These are phyloP conservation scores for Babesia divergens DNA, from an alignment of 169 alveolate species.

Conservation along the genomic window DNA sequence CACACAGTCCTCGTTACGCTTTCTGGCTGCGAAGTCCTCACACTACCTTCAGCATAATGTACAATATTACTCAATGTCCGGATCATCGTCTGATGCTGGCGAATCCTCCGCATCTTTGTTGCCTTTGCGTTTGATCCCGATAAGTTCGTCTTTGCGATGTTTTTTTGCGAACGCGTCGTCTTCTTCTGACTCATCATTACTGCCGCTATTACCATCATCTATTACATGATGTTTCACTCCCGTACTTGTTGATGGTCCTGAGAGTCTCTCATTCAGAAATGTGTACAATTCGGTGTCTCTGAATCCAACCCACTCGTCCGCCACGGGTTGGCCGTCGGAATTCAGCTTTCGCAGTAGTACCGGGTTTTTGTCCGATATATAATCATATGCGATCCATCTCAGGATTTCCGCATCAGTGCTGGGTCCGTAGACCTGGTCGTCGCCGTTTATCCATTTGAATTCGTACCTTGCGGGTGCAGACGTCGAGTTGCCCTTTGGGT, in stretches of 20 bases:
- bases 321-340: slow-evolving; percentile 13
- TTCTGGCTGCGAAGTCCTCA: slow-evolving; percentile 83
- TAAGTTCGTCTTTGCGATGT: slow-evolving; percentile 22
- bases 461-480: slow-evolving; percentile 18
- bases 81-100: slow-evolving; percentile 35
- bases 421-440: slow-evolving; percentile 43
- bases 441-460: slow-evolving; percentile 51
- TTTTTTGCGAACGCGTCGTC: slow-evolving; percentile 9
- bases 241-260: not conserved
- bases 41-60: slow-evolving; percentile 1
- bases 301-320: slow-evolving; percentile 26
- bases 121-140: slow-evolving; percentile 15
- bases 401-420: slow-evolving; percentile 38
- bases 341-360: slow-evolving; percentile 28
- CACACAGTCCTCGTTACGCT: slow-evolving; percentile 87
- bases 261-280: not conserved
- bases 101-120: slow-evolving; percentile 5
- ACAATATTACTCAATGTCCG: slow-evolving; percentile 12
- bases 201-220: slow-evolving; percentile 6
- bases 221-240: not conserved
- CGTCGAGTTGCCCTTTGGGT: not conserved
- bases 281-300: slow-evolving; percentile 30
- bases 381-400: slow-evolving; percentile 51
- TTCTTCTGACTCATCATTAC: slow-evolving; percentile 26
- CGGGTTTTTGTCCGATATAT: slow-evolving; percentile 54